A percentile compares a stretch with the other conserved stretches of the same genome.
Evolutionary conservation across 495 filamentous ascomycete genomes (phyloP).

Genomic region (Neurospora sp.): DNA sequence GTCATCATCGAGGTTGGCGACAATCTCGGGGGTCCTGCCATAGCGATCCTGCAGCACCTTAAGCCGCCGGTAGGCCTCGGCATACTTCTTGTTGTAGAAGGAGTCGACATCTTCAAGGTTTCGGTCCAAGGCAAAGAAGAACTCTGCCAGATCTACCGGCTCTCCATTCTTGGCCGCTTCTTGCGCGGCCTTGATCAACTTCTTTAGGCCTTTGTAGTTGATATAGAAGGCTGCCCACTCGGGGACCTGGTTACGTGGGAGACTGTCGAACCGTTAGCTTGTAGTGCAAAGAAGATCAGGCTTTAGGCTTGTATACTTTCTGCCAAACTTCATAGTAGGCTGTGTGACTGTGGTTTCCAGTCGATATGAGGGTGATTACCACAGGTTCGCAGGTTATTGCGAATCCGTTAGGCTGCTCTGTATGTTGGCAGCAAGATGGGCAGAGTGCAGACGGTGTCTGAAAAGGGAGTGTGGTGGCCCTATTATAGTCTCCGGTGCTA

Average conservation of each 20-base stretch:
- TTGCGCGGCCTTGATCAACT: constrained; percentile 73
- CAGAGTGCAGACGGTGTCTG: background rate
- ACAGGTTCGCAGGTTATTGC: background rate
- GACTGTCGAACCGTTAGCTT: constrained; percentile 36
- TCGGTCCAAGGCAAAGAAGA: constrained; percentile 89
- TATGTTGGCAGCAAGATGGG: background rate
- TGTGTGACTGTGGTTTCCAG: background rate
- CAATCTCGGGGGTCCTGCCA: constrained; percentile 44
- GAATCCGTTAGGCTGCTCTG: background rate
- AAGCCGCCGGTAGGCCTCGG: constrained; percentile 68
- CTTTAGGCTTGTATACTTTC: constrained; percentile 38
- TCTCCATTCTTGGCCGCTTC: constrained; percentile 54
- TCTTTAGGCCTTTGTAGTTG: constrained; percentile 93
- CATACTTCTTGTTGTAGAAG: constrained; percentile 93
- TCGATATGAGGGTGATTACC: background rate
- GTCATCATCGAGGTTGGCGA: constrained; percentile 49
- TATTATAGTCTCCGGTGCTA: background rate
- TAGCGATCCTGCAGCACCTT: constrained; percentile 80
- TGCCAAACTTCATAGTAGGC: constrained; percentile 67
- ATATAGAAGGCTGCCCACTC: constrained; percentile 93
- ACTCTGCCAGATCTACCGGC: constrained; percentile 75
- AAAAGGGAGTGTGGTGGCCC: background rate
- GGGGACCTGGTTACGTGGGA: constrained; percentile 88
- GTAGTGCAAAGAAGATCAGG: background rate
- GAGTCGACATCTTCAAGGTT: constrained; percentile 91